Evolutionary conservation across 1,284 basidiomycete genomes (phyloP).

Genomic region (Puccinia hordei): DNA sequence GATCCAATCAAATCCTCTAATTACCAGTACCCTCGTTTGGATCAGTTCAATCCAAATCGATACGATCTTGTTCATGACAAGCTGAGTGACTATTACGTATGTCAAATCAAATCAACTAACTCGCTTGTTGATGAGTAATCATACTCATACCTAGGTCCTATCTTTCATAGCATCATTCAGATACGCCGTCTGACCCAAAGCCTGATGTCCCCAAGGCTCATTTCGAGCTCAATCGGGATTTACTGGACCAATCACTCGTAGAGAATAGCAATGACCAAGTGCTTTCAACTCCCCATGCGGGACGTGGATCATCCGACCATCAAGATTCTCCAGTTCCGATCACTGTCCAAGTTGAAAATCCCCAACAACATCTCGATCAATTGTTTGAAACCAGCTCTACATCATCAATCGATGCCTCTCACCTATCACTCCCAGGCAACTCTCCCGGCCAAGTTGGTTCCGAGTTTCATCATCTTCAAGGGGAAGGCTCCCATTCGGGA

Average conservation of each 20-base stretch:
- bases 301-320: too few relatives aligned
- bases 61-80: neutral
- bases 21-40: neutral
- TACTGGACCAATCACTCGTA: neutral
- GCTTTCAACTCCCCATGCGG: neutral
- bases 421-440: neutral
- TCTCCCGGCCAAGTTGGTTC: neutral
- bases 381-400: too few relatives aligned
- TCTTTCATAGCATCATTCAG: neutral
- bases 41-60: neutral
- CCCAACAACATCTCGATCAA: too few relatives aligned
- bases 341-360: too few relatives aligned
- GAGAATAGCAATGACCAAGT: neutral
- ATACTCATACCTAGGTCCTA: too few relatives aligned
- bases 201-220: neutral
- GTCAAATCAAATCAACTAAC: neutral
- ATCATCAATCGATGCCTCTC: neutral
- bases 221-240: neutral
- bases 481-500: neutral
- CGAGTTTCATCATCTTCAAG: neutral
- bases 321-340: too few relatives aligned
- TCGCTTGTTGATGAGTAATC: too few relatives aligned
- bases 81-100: neutral
- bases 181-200: neutral
- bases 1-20: neutral